These are phyloP conservation scores for Beverwykella pulmonaria DNA, from an alignment of 495 filamentous ascomycete species.

Conservation along the genomic window DNA sequence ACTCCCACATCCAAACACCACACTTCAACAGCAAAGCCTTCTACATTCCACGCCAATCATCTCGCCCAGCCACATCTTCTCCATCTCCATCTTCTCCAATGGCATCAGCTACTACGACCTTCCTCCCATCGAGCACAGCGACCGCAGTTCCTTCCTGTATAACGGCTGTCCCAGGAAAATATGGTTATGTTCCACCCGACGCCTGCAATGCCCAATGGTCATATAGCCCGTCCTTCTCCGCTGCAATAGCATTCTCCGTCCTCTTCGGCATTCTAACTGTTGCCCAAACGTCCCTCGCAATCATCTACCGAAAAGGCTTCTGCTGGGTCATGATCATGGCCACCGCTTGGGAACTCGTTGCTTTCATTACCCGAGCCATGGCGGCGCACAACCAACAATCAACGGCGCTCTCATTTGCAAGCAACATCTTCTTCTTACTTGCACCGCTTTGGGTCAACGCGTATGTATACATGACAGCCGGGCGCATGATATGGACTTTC, in stretches of 20 bases:
- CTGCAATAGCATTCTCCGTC: constrained; percentile 32
- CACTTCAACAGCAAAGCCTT: background rate
- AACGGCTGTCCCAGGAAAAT: constrained; percentile 33
- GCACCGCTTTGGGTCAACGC: constrained; percentile 59
- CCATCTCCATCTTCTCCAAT: constrained; percentile 5
- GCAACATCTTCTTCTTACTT: constrained; percentile 31
- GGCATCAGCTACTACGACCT: constrained; percentile 16
- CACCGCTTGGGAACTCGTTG: constrained; percentile 49
- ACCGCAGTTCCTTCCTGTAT: constrained; percentile 25
- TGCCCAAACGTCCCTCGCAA: constrained; percentile 30
- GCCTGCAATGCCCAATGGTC: constrained; percentile 36
- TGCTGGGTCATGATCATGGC: constrained; percentile 59
- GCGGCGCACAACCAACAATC: constrained; percentile 49
- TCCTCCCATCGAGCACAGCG: constrained; percentile 18
- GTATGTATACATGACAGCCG: constrained; percentile 70
- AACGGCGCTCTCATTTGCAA: constrained; percentile 49
- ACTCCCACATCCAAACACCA: background rate
- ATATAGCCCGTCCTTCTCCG: constrained; percentile 29
- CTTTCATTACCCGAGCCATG: constrained; percentile 48
- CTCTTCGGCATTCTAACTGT: constrained; percentile 37
- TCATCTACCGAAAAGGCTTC: constrained; percentile 36
- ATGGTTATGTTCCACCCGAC: constrained; percentile 35
- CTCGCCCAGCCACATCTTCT: background rate
- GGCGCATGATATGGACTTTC: constrained; percentile 62
- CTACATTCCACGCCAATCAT: background rate